Percentiles rank a stretch among this genome's conserved stretches.
These are phyloP conservation scores for Arctium minus DNA, from an alignment of 129 eudicot species.

Conservation along the genomic window DNA sequence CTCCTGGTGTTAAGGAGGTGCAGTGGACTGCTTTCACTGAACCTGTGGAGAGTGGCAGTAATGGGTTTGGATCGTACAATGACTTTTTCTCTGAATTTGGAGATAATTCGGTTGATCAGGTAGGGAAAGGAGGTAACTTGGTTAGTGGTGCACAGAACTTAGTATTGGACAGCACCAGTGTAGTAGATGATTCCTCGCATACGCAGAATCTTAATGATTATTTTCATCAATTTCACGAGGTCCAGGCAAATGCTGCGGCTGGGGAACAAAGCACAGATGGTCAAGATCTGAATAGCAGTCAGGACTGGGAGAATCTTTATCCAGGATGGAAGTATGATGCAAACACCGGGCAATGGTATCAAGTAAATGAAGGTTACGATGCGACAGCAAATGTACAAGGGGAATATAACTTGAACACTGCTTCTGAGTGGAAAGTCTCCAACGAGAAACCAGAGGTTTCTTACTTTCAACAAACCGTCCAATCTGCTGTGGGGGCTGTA, in stretches of 20 bases:
- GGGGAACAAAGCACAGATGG: constrained; percentile 25
- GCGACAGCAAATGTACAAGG: constrained; percentile 34
- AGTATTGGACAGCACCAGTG: neutral
- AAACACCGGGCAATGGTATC: constrained; percentile 82
- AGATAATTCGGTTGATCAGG: constrained; percentile 24
- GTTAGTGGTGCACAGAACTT: neutral
- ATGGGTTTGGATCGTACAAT: constrained; percentile 53
- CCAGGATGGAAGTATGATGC: constrained; percentile 94
- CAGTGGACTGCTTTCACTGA: constrained; percentile 59
- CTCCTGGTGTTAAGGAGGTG: constrained; percentile 55
- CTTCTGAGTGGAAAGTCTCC: constrained; percentile 37
- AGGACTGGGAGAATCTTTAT: constrained; percentile 77
- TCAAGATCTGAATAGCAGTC: constrained; percentile 40
- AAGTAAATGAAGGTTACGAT: constrained; percentile 47
- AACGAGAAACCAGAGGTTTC: constrained; percentile 45
- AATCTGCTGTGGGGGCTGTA: constrained; percentile 39
- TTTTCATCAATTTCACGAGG: constrained; percentile 29
- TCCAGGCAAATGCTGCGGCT: constrained; percentile 15
- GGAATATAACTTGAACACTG: constrained; percentile 16
- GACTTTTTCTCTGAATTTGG: constrained; percentile 54
- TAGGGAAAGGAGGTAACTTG: constrained; percentile 21
- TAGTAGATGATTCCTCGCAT: constrained; percentile 20
- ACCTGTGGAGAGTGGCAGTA: constrained; percentile 30
- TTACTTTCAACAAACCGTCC: constrained; percentile 60
- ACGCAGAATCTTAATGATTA: constrained; percentile 18